A percentile compares a stretch with the other conserved stretches of the same genome.
Conservation (phyloP, 257 asterid genomes). For the Nicotiana attenuata region DNA sequence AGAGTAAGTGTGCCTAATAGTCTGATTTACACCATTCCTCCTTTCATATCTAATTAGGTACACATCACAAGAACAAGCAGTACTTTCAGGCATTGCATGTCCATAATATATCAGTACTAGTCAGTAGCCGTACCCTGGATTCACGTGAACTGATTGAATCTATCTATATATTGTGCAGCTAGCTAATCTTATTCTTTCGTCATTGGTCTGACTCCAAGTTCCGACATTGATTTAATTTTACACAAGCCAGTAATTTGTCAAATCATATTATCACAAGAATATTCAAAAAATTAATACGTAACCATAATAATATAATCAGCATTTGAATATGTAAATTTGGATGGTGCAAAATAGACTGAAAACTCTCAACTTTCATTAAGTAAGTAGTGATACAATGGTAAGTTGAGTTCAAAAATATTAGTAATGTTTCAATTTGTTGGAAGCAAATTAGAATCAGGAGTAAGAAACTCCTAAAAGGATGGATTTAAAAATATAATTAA, state of each 20-base stretch:
- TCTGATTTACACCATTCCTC: constrained; percentile 3
- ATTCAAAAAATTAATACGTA: neutral
- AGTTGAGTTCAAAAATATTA: neutral
- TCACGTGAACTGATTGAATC: constrained; percentile 34
- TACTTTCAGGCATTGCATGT: constrained; percentile 12
- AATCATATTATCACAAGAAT: neutral
- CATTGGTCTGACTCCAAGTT: constrained; percentile 6
- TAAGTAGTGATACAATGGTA: neutral
- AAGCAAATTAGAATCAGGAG: no score
- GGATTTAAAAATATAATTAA: no score
- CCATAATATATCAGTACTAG: constrained; percentile 6
- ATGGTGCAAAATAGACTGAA: neutral
- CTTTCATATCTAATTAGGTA: neutral
- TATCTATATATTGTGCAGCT: neutral
- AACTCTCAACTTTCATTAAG: neutral
- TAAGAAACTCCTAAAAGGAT: no score
- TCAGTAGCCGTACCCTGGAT: constrained; percentile 27
- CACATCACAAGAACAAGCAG: constrained; percentile 12
- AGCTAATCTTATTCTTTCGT: constrained; percentile 14
- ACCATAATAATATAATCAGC: neutral
- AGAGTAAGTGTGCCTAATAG: neutral
- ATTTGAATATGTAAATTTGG: neutral
- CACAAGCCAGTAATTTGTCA: neutral
- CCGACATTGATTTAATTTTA: neutral
- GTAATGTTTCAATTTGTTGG: no score